Evolutionary conservation across 2,329 filamentous ascomycete genomes (phyloP), one percentile per base, ranked within the genome.

Genomic region (Fusarium sp.): DNA sequence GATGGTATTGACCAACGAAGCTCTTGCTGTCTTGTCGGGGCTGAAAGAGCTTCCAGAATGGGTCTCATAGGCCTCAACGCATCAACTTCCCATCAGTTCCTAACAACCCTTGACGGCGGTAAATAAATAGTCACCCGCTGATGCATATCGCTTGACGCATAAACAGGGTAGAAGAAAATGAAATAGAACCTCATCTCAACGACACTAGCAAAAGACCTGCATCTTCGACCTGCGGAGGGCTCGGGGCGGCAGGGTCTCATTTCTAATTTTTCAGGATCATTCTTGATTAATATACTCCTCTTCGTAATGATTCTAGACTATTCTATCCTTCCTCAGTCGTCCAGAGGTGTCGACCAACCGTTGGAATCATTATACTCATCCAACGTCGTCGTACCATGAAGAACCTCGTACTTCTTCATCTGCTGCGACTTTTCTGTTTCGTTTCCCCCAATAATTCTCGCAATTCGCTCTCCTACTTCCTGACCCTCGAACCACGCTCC

Each of bases 401-500:
- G 66, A 2, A 62, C 35, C n/a, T 74, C 56, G 2, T 74, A 74
- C 22, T 58, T 64, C 27, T 64, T 40, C 64, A 74, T 62, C 17
- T 72, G 57, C 8, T 61, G 67, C 9, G 71, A 65, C n/a, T 74
- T 62, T 14, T 73, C 71, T 0, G 60, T 44, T 4, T 64, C 71
- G 2, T 66, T 61, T 24, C 61, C 61, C 1, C 67, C 58, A 4
- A 73, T 36, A 17, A 73, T 74, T 1, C 58, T 69, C 0, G 84
- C 85, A 44, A 89, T 80, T 3, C 81, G 81, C 46, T 83, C 79
- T 0, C 86, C 89, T 0, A 84, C 86, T 7, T 85, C 83, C 2
- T 83, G 82, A 0, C 89, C 89, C 74, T 91, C 89, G 36, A 85
- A 89, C 81, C 84, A 91, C 0, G 89, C 88, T 0, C 89, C 89